phyloP scores from a whole-genome alignment of 2,329 filamentous ascomycete species.

The Xylariaceae sp. region DNA sequence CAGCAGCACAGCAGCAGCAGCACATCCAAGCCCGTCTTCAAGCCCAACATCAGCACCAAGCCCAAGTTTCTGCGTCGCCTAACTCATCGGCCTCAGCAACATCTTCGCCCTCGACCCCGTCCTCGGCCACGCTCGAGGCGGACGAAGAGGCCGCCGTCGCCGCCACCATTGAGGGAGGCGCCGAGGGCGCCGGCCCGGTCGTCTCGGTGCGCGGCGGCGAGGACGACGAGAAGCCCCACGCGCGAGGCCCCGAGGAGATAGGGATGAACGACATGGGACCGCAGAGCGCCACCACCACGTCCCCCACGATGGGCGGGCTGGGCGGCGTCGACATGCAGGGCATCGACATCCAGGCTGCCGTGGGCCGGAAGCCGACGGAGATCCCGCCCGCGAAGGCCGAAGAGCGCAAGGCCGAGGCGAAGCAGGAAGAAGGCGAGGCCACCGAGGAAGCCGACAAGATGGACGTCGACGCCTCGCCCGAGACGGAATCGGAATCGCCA shows the following conservation, averaged over 20 bases:
- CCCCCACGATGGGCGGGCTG: slow-evolving; percentile 29
- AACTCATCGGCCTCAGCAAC: slow-evolving; percentile 10
- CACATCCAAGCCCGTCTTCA: slow-evolving; percentile 15
- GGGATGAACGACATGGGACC: slow-evolving; percentile 82
- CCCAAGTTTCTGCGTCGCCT: slow-evolving; percentile 10
- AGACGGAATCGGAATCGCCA: background rate
- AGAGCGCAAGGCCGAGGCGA: slow-evolving; percentile 5
- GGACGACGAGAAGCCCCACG: slow-evolving; percentile 65
- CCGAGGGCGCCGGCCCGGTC: slow-evolving; percentile 8
- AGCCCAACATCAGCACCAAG: slow-evolving; percentile 14
- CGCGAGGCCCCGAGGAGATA: slow-evolving; percentile 75
- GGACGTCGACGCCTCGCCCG: slow-evolving; percentile 18
- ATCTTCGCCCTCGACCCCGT: slow-evolving; percentile 8
- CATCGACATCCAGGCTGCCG: slow-evolving; percentile 54
- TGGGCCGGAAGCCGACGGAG: slow-evolving; percentile 40
- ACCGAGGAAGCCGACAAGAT: slow-evolving; percentile 23
- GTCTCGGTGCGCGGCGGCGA: slow-evolving; percentile 32
- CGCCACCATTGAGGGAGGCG: background rate
- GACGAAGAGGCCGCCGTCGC: slow-evolving; percentile 2
- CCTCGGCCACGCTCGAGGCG: slow-evolving; percentile 12
- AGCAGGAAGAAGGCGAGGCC: slow-evolving; percentile 2
- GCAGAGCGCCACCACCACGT: slow-evolving; percentile 40
- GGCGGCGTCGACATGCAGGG: slow-evolving; percentile 41
- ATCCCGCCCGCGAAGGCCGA: slow-evolving; percentile 14
- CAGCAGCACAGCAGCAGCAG: slow-evolving; percentile 12